A percentile compares a stretch with the other conserved stretches of the same genome.
Evolutionary conservation across 148 eudicot species (phyloP).

Genomic region (Amaranthus hypochondriacus): DNA sequence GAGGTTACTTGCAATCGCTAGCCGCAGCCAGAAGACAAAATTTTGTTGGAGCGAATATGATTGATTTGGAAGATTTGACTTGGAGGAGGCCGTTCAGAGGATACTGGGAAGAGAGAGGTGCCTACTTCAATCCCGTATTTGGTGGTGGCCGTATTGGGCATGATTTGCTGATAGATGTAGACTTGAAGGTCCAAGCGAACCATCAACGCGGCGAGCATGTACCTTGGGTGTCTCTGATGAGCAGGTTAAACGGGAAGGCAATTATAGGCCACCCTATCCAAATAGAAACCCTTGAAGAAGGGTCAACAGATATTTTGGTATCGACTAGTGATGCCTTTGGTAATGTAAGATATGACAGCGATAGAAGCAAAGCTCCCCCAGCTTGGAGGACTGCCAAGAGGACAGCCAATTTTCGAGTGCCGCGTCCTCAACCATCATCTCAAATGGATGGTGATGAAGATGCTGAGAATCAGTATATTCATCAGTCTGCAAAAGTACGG

Average conservation of each 20-base stretch:
- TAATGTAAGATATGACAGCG: constrained; percentile 26
- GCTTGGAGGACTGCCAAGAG: constrained; percentile 80
- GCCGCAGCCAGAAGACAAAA: constrained; percentile 37
- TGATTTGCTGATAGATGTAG: constrained; percentile 72
- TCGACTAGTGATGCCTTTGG: constrained; percentile 30
- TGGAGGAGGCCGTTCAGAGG: constrained; percentile 51
- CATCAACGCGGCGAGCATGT: constrained; percentile 76
- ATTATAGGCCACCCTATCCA: constrained; percentile 93
- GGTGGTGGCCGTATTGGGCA: constrained; percentile 41
- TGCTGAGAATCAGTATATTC: constrained; percentile 26
- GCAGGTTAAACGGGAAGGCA: constrained; percentile 88
- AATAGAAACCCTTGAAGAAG: constrained; percentile 68
- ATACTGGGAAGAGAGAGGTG: constrained; percentile 56
- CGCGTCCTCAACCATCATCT: constrained; percentile 53
- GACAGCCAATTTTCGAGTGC: constrained; percentile 63
- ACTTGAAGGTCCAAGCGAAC: constrained; percentile 69
- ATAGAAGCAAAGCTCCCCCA: constrained; percentile 36
- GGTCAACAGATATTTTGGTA: constrained; percentile 51
- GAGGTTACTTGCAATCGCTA: constrained; percentile 31
- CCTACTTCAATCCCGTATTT: constrained; percentile 38
- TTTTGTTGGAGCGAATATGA: constrained; percentile 22
- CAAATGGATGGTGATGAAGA: constrained; percentile 36
- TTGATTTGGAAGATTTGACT: constrained; percentile 53
- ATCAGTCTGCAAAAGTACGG: constrained; percentile 36
- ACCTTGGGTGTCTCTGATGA: constrained; percentile 89